Conservation (phyloP, 257 asterid genomes). For the Striga asiatica region DNA sequence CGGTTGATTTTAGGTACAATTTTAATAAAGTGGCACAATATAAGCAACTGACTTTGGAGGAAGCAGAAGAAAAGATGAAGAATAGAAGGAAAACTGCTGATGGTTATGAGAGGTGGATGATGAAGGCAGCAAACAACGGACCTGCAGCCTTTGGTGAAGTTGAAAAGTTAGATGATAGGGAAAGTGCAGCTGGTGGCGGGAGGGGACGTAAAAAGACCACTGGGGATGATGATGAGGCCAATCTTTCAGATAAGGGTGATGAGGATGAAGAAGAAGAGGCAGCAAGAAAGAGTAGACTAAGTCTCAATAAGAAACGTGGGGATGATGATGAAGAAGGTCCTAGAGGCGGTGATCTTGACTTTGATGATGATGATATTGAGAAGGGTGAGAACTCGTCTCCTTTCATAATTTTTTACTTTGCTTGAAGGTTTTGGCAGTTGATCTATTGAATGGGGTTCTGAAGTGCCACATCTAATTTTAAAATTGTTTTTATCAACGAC, state of each 20-base stretch:
- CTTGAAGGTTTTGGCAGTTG: not conserved
- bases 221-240: constrained; percentile 75
- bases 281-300: constrained; percentile 57
- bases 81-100: constrained; percentile 96
- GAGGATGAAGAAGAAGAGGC: constrained; percentile 94
- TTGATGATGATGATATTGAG: constrained; percentile 89
- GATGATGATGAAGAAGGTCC: constrained; percentile 98
- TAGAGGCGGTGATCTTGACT: constrained; percentile 95
- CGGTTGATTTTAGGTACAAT: constrained; percentile 55
- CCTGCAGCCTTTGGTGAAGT: constrained; percentile 95
- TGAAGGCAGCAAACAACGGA: constrained; percentile 93
- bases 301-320: constrained; percentile 46
- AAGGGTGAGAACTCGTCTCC: constrained; percentile 44
- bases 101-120: constrained; percentile 98
- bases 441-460: not conserved
- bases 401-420: not conserved
- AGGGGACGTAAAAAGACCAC: constrained; percentile 64
- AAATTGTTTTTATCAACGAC: not conserved
- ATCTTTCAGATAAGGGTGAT: constrained; percentile 83
- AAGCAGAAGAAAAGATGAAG: constrained; percentile 98
- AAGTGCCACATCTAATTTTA: not conserved
- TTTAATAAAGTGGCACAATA: constrained; percentile 96
- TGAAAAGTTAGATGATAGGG: constrained; percentile 65
- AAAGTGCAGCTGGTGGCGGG: constrained; percentile 58
- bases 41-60: constrained; percentile 95